A percentile compares a stretch with the other conserved stretches of the same genome.
Evolutionary conservation across 2,329 filamentous ascomycete genomes (phyloP).

Genomic region (Talaromyces sp.): DNA sequence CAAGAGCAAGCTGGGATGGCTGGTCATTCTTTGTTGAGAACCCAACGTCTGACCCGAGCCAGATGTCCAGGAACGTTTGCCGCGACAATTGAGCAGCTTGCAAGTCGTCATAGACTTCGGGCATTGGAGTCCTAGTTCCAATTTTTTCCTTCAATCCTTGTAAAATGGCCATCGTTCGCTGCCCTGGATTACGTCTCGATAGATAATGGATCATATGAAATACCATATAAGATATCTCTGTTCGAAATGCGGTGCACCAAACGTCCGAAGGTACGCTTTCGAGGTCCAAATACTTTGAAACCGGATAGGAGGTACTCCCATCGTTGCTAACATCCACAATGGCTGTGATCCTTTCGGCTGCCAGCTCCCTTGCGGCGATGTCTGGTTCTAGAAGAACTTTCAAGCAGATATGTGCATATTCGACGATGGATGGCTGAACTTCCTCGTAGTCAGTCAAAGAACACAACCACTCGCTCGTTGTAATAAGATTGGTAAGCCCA

Average conservation of each 20-base stretch:
- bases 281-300: neutral
- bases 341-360: neutral
- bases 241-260: slow-evolving; percentile 2
- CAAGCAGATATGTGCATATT: slow-evolving; percentile 12
- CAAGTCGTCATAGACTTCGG: neutral
- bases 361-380: neutral
- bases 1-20: neutral
- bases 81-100: neutral
- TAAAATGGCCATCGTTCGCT: neutral
- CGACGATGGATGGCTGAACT: neutral
- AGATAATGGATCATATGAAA: neutral
- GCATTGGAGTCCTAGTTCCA: neutral
- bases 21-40: neutral
- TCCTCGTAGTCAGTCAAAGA: slow-evolving; percentile 8
- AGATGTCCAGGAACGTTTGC: slow-evolving; percentile 2
- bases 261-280: neutral
- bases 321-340: neutral
- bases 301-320: neutral
- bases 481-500: neutral
- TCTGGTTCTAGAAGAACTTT: slow-evolving; percentile 3
- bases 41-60: neutral
- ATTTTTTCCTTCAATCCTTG: neutral
- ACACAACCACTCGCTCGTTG: slow-evolving; percentile 13
- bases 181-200: neutral
- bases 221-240: slow-evolving; percentile 11